A percentile compares a stretch with the other conserved stretches of the same genome.
phyloP scores from a whole-genome alignment of 495 filamentous ascomycete genomes.

The Penicilliopsis zonata region DNA sequence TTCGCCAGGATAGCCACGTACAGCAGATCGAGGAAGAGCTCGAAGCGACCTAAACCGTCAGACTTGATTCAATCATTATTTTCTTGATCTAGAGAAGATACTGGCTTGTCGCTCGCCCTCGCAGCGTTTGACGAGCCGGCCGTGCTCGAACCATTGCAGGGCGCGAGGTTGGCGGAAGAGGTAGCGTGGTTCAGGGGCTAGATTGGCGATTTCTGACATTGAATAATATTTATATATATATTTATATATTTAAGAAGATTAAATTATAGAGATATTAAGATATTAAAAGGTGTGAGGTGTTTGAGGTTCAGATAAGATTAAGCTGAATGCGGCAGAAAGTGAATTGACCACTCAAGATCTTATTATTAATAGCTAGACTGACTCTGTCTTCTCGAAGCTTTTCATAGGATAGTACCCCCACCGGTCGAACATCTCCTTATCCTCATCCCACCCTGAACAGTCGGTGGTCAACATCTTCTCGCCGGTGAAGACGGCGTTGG shows the following conservation, averaged over 20 bases:
- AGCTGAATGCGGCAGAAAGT: too few species aligned
- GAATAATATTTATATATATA: too few species aligned
- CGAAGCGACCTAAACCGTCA: constrained; percentile 23
- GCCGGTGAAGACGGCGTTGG: constrained; percentile 81
- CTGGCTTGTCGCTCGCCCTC: constrained; percentile 26
- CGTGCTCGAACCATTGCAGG: constrained; percentile 29
- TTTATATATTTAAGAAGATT: too few species aligned
- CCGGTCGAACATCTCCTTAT: constrained; percentile 61
- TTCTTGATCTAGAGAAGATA: constrained; percentile 7
- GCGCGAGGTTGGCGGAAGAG: constrained; percentile 25
- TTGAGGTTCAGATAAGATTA: too few species aligned
- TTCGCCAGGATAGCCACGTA: constrained; percentile 34
- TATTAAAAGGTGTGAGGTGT: too few species aligned
- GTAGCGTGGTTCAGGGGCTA: too few species aligned
- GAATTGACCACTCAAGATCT: too few species aligned
- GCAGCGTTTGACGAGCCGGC: constrained; percentile 18
- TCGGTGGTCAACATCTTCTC: constrained; percentile 89
- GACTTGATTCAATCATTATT: too few species aligned
- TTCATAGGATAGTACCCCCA: constrained; percentile 68
- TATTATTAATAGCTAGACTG: too few species aligned
- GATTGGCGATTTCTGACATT: too few species aligned
- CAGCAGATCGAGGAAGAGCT: constrained; percentile 37
- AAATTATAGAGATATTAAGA: too few species aligned
- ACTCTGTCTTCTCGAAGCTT: constrained; percentile 29
- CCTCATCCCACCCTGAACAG: constrained; percentile 81